These are phyloP conservation scores for Lycium ferocissimum DNA, from an alignment of 257 asterid genomes.

Conservation along the genomic window DNA sequence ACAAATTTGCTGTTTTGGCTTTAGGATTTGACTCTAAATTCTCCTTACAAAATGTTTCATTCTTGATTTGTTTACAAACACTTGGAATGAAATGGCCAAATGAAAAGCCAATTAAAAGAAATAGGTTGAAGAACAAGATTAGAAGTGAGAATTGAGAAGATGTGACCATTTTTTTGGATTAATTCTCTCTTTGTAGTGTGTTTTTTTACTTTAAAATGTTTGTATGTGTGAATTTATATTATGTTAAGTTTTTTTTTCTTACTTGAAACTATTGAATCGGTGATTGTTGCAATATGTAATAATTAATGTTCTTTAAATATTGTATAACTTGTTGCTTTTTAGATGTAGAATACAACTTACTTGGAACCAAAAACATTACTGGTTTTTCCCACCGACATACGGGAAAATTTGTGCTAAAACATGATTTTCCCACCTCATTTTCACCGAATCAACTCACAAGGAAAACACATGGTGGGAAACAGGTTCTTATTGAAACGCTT, in stretches of 20 bases:
- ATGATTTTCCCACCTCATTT: too few species aligned
- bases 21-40: conserved; percentile 8
- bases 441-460: too few species aligned
- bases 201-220: not conserved
- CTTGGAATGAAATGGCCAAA: conserved; percentile 1
- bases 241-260: not conserved
- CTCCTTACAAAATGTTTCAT: not conserved
- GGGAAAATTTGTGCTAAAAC: too few species aligned
- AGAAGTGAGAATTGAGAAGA: not conserved
- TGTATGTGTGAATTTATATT: not conserved
- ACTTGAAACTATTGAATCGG: not conserved
- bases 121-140: not conserved
- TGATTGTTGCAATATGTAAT: not conserved
- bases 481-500: too few species aligned
- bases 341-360: too few species aligned
- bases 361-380: too few species aligned
- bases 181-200: too few species aligned
- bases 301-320: too few species aligned
- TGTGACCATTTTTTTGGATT: not conserved
- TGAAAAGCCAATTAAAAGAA: not conserved
- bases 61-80: conserved; percentile 22
- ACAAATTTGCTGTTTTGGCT: conserved; percentile 14
- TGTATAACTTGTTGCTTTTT: too few species aligned
- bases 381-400: too few species aligned
- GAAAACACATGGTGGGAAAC: too few species aligned